Evolutionary conservation across 805 yeast species (phyloP), one percentile per base, ranked within the genome.

Genomic region (Saturnispora bothae): DNA sequence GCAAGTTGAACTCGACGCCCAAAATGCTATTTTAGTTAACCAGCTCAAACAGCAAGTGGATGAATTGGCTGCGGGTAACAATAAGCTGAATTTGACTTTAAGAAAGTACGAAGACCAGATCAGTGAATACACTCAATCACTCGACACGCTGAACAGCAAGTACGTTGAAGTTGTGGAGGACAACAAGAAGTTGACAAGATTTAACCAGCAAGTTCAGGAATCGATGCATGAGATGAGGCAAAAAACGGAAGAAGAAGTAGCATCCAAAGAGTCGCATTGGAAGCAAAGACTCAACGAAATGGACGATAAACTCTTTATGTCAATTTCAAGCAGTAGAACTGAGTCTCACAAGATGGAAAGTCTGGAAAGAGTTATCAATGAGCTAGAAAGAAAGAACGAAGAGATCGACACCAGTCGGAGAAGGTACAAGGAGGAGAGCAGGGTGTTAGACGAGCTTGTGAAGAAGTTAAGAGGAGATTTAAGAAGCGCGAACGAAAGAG

Each of bases 111-210:
- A 54, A 4, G 47, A 51, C 4, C 31, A 31, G 10, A 48, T 60
- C 38, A 51, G 47, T 17, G 15, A 32, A 5, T 28, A 39, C 4
- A 40, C 47, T 3, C 20, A 45, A 14, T 48, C 54, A 40, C 15
- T 42, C 10, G 66, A 63, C 31, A 53, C 53, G 12, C 61, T 69
- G 39, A 69, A 76, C 42, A 69, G 70, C 32, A 74, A 74, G 33
- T 67, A 71, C 28, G 60, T 78, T 40, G 73, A 76, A 35, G 56
- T 76, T 4, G 59, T 64, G 18, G 84, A 82, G 54, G 92, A 82
- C 51, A 80, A 78, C 49, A 76, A 75, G 48, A 69, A 80, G 1
- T 52, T 81, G 31, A 71, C 69, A 20, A 76, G 66, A 43, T 68
- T 66, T 42, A 75, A 78, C 48, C 57, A 58, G 26, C 73, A 75